Conservation (phyloP, 2,329 filamentous ascomycete genomes). For the Phaeosphaeria sp. region DNA sequence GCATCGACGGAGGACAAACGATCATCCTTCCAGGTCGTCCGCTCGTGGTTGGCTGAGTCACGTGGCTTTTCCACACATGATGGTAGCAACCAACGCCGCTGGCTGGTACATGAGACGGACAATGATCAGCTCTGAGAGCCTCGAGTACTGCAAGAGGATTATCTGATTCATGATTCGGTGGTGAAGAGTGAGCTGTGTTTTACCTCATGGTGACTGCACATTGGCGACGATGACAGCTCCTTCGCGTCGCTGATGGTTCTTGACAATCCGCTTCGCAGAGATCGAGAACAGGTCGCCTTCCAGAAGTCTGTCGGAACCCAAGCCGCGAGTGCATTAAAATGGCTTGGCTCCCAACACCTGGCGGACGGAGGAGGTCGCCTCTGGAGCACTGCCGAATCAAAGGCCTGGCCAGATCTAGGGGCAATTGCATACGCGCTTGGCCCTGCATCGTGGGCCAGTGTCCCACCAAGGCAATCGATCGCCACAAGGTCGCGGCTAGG, state of each 20-base stretch:
- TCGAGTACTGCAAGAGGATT: too few relatives aligned
- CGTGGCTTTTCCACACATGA: background rate
- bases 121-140: too few relatives aligned
- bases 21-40: background rate
- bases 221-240: too few relatives aligned
- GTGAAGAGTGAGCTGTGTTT: too few relatives aligned
- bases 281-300: background rate
- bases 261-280: too few relatives aligned
- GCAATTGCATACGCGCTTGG: background rate
- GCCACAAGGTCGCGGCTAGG: conserved; percentile 2
- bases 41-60: background rate
- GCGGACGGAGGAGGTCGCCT: background rate
- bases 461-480: conserved; percentile 4
- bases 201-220: too few relatives aligned
- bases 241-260: too few relatives aligned
- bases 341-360: background rate
- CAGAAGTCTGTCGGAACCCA: background rate
- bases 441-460: background rate
- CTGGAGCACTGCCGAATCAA: background rate
- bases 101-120: too few relatives aligned
- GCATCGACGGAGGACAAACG: background rate
- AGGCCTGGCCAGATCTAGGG: background rate
- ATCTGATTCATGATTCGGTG: too few relatives aligned
- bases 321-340: background rate
- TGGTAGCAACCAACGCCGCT: too few relatives aligned